phyloP scores from a whole-genome alignment of 805 yeast genomes.

The Candida tibetensis region DNA sequence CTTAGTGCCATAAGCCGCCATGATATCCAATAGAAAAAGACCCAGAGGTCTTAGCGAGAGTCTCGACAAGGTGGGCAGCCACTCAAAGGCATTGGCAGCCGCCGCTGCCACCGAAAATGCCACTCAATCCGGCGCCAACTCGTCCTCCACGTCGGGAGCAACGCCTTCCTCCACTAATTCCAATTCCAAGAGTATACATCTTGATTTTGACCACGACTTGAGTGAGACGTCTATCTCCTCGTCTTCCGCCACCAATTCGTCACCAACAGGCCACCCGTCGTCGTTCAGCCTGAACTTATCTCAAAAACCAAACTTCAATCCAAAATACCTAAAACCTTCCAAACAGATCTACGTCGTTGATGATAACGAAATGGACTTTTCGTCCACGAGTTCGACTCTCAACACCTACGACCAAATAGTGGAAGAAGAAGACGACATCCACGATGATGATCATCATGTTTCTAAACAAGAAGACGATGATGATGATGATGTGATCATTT shows the following conservation, averaged over 20 bases:
- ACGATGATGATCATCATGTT: slow-evolving; percentile 9
- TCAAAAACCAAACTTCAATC: slow-evolving; percentile 6
- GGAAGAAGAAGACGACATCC: slow-evolving; percentile 19
- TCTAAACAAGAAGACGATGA: slow-evolving; percentile 9
- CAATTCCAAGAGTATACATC: slow-evolving; percentile 3
- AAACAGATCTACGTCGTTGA: slow-evolving; percentile 6
- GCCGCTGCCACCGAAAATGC: slow-evolving; percentile 2
- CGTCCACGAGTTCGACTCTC: not conserved
- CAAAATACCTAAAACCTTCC: slow-evolving; percentile 7
- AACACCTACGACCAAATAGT: not conserved
- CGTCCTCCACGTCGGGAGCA: not conserved
- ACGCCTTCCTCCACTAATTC: not conserved
- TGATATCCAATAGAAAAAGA: slow-evolving; percentile 41
- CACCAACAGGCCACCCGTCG: slow-evolving; percentile 2
- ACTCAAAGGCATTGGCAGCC: not conserved
- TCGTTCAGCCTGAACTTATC: not conserved
- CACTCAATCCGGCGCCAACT: slow-evolving; percentile 2
- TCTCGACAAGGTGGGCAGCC: slow-evolving; percentile 20
- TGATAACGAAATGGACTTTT: slow-evolving; percentile 2
- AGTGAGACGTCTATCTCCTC: slow-evolving; percentile 6
- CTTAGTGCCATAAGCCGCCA: not conserved
- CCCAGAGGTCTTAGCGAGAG: slow-evolving; percentile 46
- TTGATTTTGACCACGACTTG: slow-evolving; percentile 8
- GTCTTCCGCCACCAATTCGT: slow-evolving; percentile 2
- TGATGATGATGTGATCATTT: slow-evolving; percentile 33